Conservation (phyloP, 1,284 basidiomycete species). For the Baeospora myosura region DNA sequence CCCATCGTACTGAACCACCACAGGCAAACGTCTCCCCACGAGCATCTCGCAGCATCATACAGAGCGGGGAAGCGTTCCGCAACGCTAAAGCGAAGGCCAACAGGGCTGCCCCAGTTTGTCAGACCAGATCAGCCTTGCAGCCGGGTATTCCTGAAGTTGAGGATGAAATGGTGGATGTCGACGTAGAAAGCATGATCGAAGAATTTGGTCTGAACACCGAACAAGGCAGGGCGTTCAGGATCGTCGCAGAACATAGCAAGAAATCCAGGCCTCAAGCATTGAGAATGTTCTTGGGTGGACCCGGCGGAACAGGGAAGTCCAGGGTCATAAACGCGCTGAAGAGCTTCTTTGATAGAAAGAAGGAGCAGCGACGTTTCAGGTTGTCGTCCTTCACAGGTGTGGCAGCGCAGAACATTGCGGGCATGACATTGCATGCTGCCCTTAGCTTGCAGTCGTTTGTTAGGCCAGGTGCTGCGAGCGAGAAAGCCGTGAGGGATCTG, state of each 20-base stretch:
- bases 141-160: no score
- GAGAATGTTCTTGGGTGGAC: background rate
- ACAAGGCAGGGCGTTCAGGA: no score
- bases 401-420: background rate
- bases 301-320: background rate
- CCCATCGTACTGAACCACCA: no score
- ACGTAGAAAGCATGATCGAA: no score
- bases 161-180: no score
- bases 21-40: no score
- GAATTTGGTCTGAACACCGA: no score
- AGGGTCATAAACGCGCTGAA: background rate
- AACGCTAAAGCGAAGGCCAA: no score
- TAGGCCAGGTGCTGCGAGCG: background rate
- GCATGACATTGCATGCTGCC: slow-evolving; percentile 1
- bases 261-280: background rate
- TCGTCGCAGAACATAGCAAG: background rate
- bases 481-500: background rate
- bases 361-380: background rate
- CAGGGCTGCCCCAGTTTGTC: no score
- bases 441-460: background rate
- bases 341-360: background rate
- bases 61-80: no score
- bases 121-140: no score
- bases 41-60: no score
- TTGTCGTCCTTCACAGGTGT: background rate